phyloP scores from a whole-genome alignment of 768 basidiomycete genomes.

The Trametopsis cervina region DNA sequence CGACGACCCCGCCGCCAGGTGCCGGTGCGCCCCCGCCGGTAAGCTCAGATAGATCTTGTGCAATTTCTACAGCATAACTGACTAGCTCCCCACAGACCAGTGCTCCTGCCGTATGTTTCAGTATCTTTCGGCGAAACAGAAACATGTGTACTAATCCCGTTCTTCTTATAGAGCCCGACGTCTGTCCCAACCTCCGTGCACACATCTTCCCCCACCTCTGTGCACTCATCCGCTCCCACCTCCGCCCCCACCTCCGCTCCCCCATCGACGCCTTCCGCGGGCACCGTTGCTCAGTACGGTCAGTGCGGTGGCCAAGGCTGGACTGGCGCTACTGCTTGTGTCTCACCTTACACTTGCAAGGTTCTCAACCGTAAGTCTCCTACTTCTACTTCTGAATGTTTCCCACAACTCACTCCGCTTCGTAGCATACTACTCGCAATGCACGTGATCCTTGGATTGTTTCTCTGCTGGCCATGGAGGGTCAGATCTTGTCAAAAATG shows the following conservation, averaged over 20 bases:
- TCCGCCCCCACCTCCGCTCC: not conserved
- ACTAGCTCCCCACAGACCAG: not conserved
- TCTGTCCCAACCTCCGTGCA: not conserved
- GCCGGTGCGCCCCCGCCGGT: conserved; percentile 15
- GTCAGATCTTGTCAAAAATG: too few relatives aligned
- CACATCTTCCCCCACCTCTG: not conserved
- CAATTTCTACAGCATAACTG: not conserved
- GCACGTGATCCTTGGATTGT: too few relatives aligned
- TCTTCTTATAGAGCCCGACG: too few relatives aligned
- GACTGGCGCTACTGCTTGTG: conserved; percentile 9
- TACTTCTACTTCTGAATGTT: not conserved
- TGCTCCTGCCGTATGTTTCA: not conserved
- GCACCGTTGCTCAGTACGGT: conserved; percentile 10
- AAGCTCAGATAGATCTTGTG: not conserved
- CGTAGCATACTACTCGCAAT: conserved; percentile 12
- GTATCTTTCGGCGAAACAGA: too few relatives aligned
- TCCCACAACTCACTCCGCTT: not conserved
- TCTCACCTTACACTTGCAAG: conserved; percentile 4
- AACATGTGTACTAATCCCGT: too few relatives aligned
- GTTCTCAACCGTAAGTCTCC: conserved; percentile 9
- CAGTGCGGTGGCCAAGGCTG: conserved; percentile 11
- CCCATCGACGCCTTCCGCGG: not conserved
- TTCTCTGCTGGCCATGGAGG: too few relatives aligned
- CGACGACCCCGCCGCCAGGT: conserved; percentile 25
- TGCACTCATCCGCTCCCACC: not conserved